Percentiles rank a stretch among this genome's conserved stretches.
Evolutionary conservation across 225 moss, liverwort and hornwort species (phyloP).

Genomic region (Asterella californica): DNA sequence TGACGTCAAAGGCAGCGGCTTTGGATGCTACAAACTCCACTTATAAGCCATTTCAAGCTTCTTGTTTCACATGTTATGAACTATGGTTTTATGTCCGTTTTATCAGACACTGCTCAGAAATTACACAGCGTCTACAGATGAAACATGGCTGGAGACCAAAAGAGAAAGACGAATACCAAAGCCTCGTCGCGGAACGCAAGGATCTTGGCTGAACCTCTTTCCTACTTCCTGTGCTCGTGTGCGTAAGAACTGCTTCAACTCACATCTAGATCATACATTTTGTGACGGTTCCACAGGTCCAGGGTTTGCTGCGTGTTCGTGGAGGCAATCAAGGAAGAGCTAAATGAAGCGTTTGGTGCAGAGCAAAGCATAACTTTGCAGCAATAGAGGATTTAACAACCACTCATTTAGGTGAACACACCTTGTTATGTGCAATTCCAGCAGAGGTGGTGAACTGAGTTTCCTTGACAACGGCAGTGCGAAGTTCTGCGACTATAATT

Average conservation of each 20-base stretch:
- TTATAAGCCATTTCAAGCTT: too few relatives aligned
- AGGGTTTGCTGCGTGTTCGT: neutral
- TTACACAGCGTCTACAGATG: too few relatives aligned
- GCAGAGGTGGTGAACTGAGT: slow-evolving; percentile 93
- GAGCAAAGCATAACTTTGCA: neutral
- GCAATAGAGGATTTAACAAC: neutral
- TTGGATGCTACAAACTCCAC: too few relatives aligned
- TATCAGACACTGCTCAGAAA: too few relatives aligned
- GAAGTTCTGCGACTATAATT: slow-evolving; percentile 77
- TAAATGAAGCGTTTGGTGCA: neutral
- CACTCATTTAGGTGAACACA: slow-evolving; percentile 4
- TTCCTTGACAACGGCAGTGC: slow-evolving; percentile 62
- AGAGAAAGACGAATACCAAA: too few relatives aligned
- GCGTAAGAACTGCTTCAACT: neutral
- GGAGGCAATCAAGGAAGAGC: neutral
- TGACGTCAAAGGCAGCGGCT: too few relatives aligned
- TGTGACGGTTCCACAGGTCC: neutral
- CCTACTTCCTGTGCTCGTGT: too few relatives aligned
- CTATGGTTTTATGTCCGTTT: too few relatives aligned
- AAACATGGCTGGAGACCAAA: too few relatives aligned
- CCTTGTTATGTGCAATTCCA: slow-evolving; percentile 91
- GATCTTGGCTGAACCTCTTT: too few relatives aligned
- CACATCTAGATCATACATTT: neutral
- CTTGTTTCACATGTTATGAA: too few relatives aligned
- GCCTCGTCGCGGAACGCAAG: too few relatives aligned